Evolutionary conservation across 495 filamentous ascomycete genomes (phyloP).

Genomic region (Penicillium paradoxum): DNA sequence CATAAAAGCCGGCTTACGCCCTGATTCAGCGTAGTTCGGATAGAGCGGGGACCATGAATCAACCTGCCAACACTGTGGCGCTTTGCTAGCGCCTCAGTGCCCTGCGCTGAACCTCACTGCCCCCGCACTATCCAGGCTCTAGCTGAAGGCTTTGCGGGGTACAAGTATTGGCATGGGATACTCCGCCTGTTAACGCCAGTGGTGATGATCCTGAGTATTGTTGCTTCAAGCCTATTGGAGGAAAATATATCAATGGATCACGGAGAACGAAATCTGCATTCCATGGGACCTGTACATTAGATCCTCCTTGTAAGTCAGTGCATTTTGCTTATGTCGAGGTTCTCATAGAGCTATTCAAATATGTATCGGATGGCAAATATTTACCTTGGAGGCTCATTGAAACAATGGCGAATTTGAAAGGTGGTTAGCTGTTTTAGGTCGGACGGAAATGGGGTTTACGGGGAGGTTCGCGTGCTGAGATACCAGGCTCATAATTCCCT

Average conservation of each 20-base stretch:
- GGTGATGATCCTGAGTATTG: background rate
- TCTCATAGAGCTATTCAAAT: too few relatives aligned
- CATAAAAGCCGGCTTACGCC: background rate
- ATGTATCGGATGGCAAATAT: too few relatives aligned
- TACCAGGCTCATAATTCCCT: too few relatives aligned
- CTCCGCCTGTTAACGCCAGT: background rate
- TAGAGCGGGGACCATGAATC: background rate
- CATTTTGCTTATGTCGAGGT: too few relatives aligned
- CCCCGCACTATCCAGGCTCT: background rate
- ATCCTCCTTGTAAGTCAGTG: too few relatives aligned
- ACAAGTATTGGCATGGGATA: background rate
- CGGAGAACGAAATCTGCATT: background rate
- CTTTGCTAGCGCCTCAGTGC: background rate
- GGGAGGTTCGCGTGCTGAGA: too few relatives aligned
- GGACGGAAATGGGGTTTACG: too few relatives aligned
- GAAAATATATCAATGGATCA: background rate
- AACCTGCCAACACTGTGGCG: background rate
- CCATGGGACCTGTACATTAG: background rate
- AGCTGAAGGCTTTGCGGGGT: conserved; percentile 1
- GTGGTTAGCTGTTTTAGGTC: too few relatives aligned
- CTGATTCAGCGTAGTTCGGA: background rate
- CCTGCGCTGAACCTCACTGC: background rate
- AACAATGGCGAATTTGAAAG: too few relatives aligned
- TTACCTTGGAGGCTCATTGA: too few relatives aligned
- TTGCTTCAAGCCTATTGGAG: background rate